Evolutionary conservation across 192 early-diverging fungal genomes (phyloP), one percentile per base, ranked within the genome.

Genomic region (Gryganskiella cystojenkinii): DNA sequence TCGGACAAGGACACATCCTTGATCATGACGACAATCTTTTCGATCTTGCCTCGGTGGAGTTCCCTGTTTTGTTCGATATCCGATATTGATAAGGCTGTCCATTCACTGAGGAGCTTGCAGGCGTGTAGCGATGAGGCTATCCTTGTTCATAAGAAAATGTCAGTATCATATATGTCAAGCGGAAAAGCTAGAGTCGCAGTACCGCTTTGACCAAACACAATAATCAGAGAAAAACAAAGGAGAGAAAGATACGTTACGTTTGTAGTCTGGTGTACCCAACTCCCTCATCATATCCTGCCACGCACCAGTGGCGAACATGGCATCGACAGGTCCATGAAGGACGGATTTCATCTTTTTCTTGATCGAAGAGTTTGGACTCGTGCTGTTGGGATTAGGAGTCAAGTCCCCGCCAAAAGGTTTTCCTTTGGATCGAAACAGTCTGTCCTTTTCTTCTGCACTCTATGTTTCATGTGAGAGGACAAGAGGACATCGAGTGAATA

Each of bases 391-490:
- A 20, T 8, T 25, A 19, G 50, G n/a, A n/a, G 37, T 17, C 27
- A 49, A 30, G 45, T 59, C 61, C 6, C 30, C 57, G 22, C 40
- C 28, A 30, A 73, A 52, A 15, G 71, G 63, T 9, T 52, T 47
- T 1, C 71, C 71, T 7, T 61, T 67, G 25, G 74, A 58, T 27
- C 56, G 66, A 42, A 78, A 68, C 3, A 78, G 14, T 15, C 40
- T 28, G 9, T 59, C 61, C 25, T 68, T 78, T 59, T 78, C 74
- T 17, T 68, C 74, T 22, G 52, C 55, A 37, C 65, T 78, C 74
- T 78, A 46, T 61, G 24, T 49, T 9, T 35, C 27, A 42, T 4
- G 28, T 5, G 24, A 2, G 3, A 55, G 27, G n/a, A 40, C 20
- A 58, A 58, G 8, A 13, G 40, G 0, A 25, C 20, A 0, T 17